phyloP scores from a whole-genome alignment of 306 rosid genomes.

The Fragaria ananassa region DNA sequence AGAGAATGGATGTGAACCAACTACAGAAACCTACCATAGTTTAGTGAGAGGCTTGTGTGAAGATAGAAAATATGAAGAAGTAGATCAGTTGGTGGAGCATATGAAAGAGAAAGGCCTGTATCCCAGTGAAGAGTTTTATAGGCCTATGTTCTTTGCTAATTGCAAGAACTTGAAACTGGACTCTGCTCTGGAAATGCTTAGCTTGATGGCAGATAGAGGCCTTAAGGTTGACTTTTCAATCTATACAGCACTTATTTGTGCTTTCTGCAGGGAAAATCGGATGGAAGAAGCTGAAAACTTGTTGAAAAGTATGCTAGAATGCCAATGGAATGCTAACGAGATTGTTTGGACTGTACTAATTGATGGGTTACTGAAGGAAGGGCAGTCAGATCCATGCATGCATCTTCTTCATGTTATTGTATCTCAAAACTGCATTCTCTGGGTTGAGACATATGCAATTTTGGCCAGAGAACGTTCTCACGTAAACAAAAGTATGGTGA shows the following conservation, averaged over 20 bases:
- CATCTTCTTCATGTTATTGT: constrained; percentile 40
- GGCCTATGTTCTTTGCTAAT: constrained; percentile 23
- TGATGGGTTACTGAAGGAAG: constrained; percentile 43
- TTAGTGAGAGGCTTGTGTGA: constrained; percentile 41
- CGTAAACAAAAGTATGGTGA: constrained; percentile 14
- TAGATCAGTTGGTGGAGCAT: constrained; percentile 27
- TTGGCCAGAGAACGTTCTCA: constrained; percentile 36
- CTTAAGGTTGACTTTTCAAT: constrained; percentile 16
- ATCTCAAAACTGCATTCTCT: constrained; percentile 28
- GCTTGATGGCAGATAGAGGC: constrained; percentile 29
- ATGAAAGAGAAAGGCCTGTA: constrained; percentile 35
- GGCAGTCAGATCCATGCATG: constrained; percentile 30
- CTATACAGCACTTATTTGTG: constrained; percentile 41
- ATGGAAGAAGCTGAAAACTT: constrained; percentile 37
- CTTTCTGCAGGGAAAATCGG: constrained; percentile 28
- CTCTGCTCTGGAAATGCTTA: constrained; percentile 33
- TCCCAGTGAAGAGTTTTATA: constrained; percentile 31
- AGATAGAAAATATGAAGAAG: constrained; percentile 36
- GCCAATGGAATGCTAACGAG: constrained; percentile 41
- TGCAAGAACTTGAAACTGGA: constrained; percentile 34
- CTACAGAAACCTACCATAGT: constrained; percentile 30
- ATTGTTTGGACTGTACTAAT: constrained; percentile 44
- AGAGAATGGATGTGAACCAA: constrained; percentile 29
- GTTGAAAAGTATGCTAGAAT: constrained; percentile 37
- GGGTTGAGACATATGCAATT: constrained; percentile 33